Base-by-base conservation (phyloP, 345 rosid genomes). In the Balakata baccata region DNA sequence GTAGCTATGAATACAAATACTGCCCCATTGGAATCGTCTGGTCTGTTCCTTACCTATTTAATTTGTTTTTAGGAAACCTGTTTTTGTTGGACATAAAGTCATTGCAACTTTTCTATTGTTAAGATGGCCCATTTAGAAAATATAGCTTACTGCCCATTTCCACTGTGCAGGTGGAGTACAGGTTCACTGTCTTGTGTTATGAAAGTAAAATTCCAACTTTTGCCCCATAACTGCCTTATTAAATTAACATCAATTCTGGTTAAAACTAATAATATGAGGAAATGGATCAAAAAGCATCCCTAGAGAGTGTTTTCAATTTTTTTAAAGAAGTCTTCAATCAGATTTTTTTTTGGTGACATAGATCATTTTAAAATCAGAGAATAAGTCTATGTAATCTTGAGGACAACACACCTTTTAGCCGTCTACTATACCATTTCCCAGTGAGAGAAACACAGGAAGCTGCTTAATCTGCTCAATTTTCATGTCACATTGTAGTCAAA, bases 161-260 rank as follows among this genome's bases (percentile, higher is more conserved):
- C 85, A 82, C 85, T 73, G 82, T 82, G 85, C 85, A 82, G 85
- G 85, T 73, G 85, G 85, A 78, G 85, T 78, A 78, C 85, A 82
- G 85, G 82, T 78, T 62, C 82, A 78, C 51, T 72, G 34, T 78
- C 75, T 52, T 82, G 70, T 81, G 66, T 69, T 62, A 68, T 77
- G 80, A 29, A 29, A 71, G 82, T 78, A 73, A 74, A 78, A 70
- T 69, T 68, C 72, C 53, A 18, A 64, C 62, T 65, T 43, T 29
- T 66, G 29, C 70, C 66, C n/a, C 37, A 68, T 68, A 13, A 63
- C 49, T n/a, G 38, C 37, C 56, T 56, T 53, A 59, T 23, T 18
- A 47, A 70, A 25, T 70, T 70, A 53, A 49, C 49, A 22, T 7
- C 49, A 34, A 53, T 9, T 29, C 4, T 49, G 34, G 39, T 23